Conservation (phyloP, 2,329 filamentous ascomycete genomes). For the Colletotrichum incanum region DNA sequence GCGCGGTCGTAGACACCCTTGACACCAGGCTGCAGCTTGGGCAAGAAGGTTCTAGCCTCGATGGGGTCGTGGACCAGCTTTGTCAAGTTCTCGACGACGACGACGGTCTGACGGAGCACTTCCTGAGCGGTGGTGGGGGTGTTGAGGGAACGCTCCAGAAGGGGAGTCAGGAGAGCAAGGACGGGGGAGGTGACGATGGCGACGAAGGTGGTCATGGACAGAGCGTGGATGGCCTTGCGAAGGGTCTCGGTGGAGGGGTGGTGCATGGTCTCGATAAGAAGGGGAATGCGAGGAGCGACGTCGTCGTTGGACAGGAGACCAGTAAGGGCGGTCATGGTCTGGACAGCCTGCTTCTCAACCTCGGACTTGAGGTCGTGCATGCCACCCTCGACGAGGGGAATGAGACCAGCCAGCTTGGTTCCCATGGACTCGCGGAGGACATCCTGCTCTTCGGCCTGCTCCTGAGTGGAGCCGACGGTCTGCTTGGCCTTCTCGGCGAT, state of each 20-base stretch:
- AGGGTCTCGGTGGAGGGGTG: constrained; percentile 90
- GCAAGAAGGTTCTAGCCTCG: constrained; percentile 94
- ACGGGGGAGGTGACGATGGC: constrained; percentile 96
- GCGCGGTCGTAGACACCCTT: constrained; percentile 90
- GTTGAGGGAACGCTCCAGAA: constrained; percentile 94
- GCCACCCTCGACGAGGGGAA: constrained; percentile 90
- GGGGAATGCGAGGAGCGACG: constrained; percentile 90
- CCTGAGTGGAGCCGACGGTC: constrained; percentile 81
- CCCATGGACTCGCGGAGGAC: constrained; percentile 93
- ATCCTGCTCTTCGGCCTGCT: constrained; percentile 90
- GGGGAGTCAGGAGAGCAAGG: constrained; percentile 91
- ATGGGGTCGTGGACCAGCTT: constrained; percentile 97
- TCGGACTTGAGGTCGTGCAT: constrained; percentile 98
- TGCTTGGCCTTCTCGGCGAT: constrained; percentile 97
- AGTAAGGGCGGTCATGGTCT: constrained; percentile 92
- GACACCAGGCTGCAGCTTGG: constrained; percentile 94
- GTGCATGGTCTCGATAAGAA: constrained; percentile 95
- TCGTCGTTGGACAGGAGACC: constrained; percentile 96
- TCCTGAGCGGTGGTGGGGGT: constrained; percentile 93
- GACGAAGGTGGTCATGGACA: constrained; percentile 99
- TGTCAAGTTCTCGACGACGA: constrained; percentile 97
- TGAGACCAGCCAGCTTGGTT: constrained; percentile 85
- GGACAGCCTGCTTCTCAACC: constrained; percentile 88
- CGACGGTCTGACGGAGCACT: constrained; percentile 93
- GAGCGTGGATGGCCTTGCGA: constrained; percentile 95